A percentile compares a stretch with the other conserved stretches of the same genome.
phyloP scores from a whole-genome alignment of 257 asterid genomes.

The Lantana camara region DNA sequence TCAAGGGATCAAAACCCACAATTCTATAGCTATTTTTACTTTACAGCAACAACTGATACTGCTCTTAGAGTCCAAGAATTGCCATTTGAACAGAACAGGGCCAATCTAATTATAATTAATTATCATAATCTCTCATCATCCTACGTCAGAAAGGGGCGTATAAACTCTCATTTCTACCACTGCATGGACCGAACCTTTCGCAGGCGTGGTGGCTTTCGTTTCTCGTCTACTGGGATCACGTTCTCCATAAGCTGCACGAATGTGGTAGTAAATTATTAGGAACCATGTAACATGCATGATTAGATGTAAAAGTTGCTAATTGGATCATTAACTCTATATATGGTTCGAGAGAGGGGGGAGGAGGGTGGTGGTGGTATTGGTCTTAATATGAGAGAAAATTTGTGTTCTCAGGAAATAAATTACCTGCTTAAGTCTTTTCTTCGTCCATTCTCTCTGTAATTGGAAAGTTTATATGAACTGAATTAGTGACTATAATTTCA shows the following conservation, averaged over 20 bases:
- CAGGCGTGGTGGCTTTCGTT: slow-evolving; percentile 58
- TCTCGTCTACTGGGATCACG: slow-evolving; percentile 78
- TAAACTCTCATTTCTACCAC: slow-evolving; percentile 40
- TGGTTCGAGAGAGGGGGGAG: too few relatives aligned
- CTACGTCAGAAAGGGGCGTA: slow-evolving; percentile 25
- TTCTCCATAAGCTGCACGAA: slow-evolving; percentile 73
- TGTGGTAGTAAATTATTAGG: slow-evolving; percentile 3
- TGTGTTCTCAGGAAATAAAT: slow-evolving; percentile 14
- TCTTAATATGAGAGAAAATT: neutral
- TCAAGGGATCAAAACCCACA: slow-evolving; percentile 5
- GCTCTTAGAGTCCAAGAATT: slow-evolving; percentile 12
- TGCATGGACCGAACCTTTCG: slow-evolving; percentile 56
- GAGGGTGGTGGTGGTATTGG: too few relatives aligned
- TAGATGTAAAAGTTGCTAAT: neutral
- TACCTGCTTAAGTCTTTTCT: slow-evolving; percentile 78
- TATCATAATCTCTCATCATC: slow-evolving; percentile 1
- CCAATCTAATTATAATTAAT: neutral
- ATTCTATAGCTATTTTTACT: slow-evolving; percentile 22
- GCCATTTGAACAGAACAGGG: neutral
- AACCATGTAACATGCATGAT: neutral
- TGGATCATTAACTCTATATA: too few relatives aligned
- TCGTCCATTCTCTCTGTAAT: slow-evolving; percentile 71
- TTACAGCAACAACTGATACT: slow-evolving; percentile 21
- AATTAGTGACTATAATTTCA: slow-evolving; percentile 26
- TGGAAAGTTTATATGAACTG: slow-evolving; percentile 23